Percentiles rank a stretch among this genome's conserved stretches.
Evolutionary conservation across 768 basidiomycete species (phyloP).

Genomic region (Suillus cothurnatus): DNA sequence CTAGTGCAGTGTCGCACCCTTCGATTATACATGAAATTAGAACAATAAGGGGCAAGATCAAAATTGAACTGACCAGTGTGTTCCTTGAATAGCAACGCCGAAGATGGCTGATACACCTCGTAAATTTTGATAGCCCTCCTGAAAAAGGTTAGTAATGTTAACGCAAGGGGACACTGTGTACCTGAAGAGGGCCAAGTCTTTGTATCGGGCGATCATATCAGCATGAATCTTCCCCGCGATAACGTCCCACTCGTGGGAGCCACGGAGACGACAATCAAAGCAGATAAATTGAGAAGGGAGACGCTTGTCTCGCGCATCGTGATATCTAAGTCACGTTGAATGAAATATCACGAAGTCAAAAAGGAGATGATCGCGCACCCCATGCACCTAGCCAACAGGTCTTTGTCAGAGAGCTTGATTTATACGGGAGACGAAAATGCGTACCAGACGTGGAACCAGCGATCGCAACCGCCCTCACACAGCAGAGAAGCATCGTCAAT

Average conservation of each 20-base stretch:
- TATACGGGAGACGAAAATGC: slow-evolving; percentile 19
- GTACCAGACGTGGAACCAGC: slow-evolving; percentile 80
- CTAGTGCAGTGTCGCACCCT: slow-evolving; percentile 58
- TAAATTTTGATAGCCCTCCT: slow-evolving; percentile 74
- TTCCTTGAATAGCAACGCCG: slow-evolving; percentile 56
- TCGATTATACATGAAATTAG: slow-evolving; percentile 9
- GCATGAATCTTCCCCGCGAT: slow-evolving; percentile 59
- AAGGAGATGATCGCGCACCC: slow-evolving; percentile 27
- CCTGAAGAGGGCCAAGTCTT: slow-evolving; percentile 75
- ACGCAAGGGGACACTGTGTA: slow-evolving; percentile 25
- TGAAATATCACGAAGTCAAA: not conserved
- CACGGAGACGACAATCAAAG: slow-evolving; percentile 74
- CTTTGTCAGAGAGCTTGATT: not conserved
- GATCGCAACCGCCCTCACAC: slow-evolving; percentile 74
- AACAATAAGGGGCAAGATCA: not conserved
- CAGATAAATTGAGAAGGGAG: slow-evolving; percentile 66
- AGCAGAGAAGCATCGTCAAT: slow-evolving; percentile 56
- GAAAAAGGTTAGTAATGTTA: slow-evolving; percentile 4
- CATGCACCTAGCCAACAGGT: slow-evolving; percentile 36
- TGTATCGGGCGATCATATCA: slow-evolving; percentile 62
- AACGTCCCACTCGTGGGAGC: slow-evolving; percentile 69
- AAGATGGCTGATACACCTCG: slow-evolving; percentile 50
- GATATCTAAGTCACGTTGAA: slow-evolving; percentile 48
- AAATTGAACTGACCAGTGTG: slow-evolving; percentile 50
- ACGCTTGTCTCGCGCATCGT: slow-evolving; percentile 56